Evolutionary conservation across 352 stramenopile species (phyloP), one percentile per base, ranked within the genome.

Genomic region (Phytophthora tentaculata): DNA sequence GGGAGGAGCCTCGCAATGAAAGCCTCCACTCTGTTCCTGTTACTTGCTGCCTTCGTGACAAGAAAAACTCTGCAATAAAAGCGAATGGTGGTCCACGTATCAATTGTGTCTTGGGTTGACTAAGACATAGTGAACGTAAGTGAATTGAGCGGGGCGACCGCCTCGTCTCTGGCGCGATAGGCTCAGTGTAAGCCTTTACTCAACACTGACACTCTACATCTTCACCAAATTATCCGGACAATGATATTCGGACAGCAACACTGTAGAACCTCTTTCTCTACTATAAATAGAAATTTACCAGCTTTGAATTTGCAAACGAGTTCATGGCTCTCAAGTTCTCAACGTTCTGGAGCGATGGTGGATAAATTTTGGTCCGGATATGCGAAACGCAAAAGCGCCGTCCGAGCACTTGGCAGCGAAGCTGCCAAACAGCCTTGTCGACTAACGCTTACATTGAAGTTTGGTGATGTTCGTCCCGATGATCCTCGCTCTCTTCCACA

Each of bases 1-100:
- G 24, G 39, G 55, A 32, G 41, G 23, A 10, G 29, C 39, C 47
- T 52, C 19, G 35, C 20, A 44, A 64, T 64, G 24, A 16, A 24
- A 24, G 32, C 26, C 60, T 59, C 50, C 39, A 60, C 23, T 56
- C 39, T 63, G 29, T 54, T 64, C 49, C 61, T 74, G 37, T 32
- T 59, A 16, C 23, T 43, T 20, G 23, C 41, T 53, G 24, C 26
- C 49, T 41, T 56, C 64, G 65, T 74, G 71, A 69, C 67, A 50
- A 57, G 67, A 67, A 76, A 76, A 73, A 66, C 58, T 74, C 67
- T 16, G 61, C 64, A 76, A 73, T 74, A 43, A 77, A 50, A 13
- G 51, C 17, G 32, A 50, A 23, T 58, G 39, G 35, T 65, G 43
- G 67, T 71, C 67, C 55, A 67, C 52, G 49, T 51, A 52, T 64